phyloP scores from a whole-genome alignment of 2,329 filamentous ascomycete genomes.

The Epichloe festucae region DNA sequence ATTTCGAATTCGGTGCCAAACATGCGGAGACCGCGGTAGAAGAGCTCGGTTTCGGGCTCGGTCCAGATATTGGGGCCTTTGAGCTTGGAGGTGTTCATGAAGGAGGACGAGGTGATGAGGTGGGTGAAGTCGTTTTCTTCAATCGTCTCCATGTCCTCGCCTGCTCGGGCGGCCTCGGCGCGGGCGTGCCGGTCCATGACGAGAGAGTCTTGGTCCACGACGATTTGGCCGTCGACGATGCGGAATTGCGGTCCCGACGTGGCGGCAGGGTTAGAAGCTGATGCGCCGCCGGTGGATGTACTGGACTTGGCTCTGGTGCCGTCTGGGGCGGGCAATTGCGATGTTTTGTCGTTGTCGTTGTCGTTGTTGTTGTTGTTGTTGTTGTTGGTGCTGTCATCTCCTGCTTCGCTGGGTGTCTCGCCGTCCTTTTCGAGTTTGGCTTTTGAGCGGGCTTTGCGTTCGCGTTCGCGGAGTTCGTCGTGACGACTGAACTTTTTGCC shows the following conservation, averaged over 20 bases:
- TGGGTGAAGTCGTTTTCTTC: slow-evolving; percentile 71
- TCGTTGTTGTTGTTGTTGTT: neutral
- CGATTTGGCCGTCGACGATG: slow-evolving; percentile 59
- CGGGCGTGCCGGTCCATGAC: slow-evolving; percentile 56
- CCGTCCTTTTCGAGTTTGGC: slow-evolving; percentile 16
- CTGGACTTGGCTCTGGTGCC: slow-evolving; percentile 5
- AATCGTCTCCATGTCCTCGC: slow-evolving; percentile 46
- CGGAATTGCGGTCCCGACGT: slow-evolving; percentile 41
- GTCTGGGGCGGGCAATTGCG: slow-evolving; percentile 8
- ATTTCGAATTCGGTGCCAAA: slow-evolving; percentile 78
- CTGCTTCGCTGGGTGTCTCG: slow-evolving; percentile 12
- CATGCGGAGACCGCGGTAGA: slow-evolving; percentile 62
- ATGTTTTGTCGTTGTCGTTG: neutral
- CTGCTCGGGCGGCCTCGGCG: slow-evolving; percentile 35
- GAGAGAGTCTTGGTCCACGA: slow-evolving; percentile 55
- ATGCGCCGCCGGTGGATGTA: slow-evolving; percentile 2
- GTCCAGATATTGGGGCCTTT: slow-evolving; percentile 56
- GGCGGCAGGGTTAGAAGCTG: slow-evolving; percentile 10
- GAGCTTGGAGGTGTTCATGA: slow-evolving; percentile 47
- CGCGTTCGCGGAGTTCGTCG: slow-evolving; percentile 56
- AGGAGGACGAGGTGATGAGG: slow-evolving; percentile 55
- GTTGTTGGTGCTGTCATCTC: slow-evolving; percentile 7
- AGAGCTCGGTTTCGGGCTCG: slow-evolving; percentile 56
- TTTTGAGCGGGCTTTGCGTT: slow-evolving; percentile 32
- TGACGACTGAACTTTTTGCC: slow-evolving; percentile 69